These are phyloP conservation scores for Leishmania major DNA, from an alignment of 208 protist genomes.

Conservation along the genomic window DNA sequence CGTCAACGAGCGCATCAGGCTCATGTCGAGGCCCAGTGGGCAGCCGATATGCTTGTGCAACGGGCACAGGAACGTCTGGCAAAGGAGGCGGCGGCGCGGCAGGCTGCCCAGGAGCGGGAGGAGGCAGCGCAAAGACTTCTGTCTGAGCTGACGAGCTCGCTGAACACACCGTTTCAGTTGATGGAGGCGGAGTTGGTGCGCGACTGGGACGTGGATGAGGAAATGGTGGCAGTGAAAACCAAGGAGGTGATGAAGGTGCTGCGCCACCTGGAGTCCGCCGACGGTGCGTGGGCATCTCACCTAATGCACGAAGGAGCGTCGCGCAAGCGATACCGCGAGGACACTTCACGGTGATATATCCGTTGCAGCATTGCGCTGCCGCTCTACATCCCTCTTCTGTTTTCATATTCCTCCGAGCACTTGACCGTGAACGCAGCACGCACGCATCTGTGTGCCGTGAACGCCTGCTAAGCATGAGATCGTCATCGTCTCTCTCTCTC, in stretches of 20 bases:
- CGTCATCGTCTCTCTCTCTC: not conserved
- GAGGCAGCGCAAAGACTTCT: slow-evolving; percentile 48
- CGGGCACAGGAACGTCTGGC: slow-evolving; percentile 44
- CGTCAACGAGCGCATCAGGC: slow-evolving; percentile 48
- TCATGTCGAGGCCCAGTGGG: slow-evolving; percentile 56
- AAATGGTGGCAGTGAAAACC: slow-evolving; percentile 67
- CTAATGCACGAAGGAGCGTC: not conserved
- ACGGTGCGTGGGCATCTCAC: not conserved
- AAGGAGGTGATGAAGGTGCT: slow-evolving; percentile 58
- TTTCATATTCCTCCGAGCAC: not conserved
- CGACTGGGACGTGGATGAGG: slow-evolving; percentile 78
- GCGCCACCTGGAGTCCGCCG: slow-evolving; percentile 28
- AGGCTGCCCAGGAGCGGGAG: slow-evolving; percentile 45
- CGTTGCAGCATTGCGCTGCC: not conserved
- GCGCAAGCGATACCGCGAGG: slow-evolving; percentile 26
- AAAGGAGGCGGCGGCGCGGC: slow-evolving; percentile 26
- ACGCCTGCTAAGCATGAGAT: not conserved
- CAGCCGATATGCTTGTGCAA: slow-evolving; percentile 54
- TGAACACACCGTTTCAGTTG: slow-evolving; percentile 65
- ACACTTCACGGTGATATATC: not conserved
- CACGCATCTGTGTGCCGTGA: not conserved
- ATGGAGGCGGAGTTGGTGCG: slow-evolving; percentile 72
- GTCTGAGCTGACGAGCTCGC: slow-evolving; percentile 57
- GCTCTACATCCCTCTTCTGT: not conserved
- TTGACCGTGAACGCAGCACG: not conserved